Base-by-base conservation (phyloP, 2,329 filamentous ascomycete species). In the Colletotrichum agaves region DNA sequence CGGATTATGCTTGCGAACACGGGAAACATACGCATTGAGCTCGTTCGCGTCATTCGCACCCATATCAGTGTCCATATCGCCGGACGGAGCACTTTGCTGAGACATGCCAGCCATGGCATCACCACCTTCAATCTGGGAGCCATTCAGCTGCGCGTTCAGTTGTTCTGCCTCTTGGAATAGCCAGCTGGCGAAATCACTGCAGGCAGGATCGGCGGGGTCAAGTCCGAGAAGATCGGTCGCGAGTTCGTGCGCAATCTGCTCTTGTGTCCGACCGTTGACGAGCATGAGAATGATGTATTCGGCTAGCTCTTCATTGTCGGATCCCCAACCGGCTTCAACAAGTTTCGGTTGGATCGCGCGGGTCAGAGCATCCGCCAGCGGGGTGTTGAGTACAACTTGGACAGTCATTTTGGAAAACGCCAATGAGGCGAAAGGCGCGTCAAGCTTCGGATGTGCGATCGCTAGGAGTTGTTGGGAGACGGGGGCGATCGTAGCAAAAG, bases 271-370 rank as follows among this genome's bases (percentile, higher is more conserved):
- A 74, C 94, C 93, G 81, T 98, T 98, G 70, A 93, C 93, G 35
- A 99, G 88, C 95, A 98, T 98, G 71, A 98, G 88, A 67, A 98
- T 91, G 72, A 99, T 96, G 82, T 98, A 99, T 82, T 99, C 96
- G 67, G 94, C 91, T 67, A 99, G 88, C 41, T 93, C 93, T 23
- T 91, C 90, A 78, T 95, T 93, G 73, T 93, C 91, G 33, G 91
- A 90, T 70, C 90, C 94, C 95, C 96, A 98, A 74, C 94, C 95
- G 72, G 94, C 91, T 81, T 99, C 95, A 67, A 93, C 88, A 65
- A 99, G 85, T 83, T 98, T 98, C 35, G 93, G 91, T 80, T 96
- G 93, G 71, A 98, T 94, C 46, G 90, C 91, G 73, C 85, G 84
- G 77, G 91, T 93, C 61, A 99, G 88, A 71, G 93, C 92, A 73